Evolutionary conservation across 1,284 basidiomycete genomes (phyloP), one percentile per base, ranked within the genome.

Genomic region (Volvariella volvacea): DNA sequence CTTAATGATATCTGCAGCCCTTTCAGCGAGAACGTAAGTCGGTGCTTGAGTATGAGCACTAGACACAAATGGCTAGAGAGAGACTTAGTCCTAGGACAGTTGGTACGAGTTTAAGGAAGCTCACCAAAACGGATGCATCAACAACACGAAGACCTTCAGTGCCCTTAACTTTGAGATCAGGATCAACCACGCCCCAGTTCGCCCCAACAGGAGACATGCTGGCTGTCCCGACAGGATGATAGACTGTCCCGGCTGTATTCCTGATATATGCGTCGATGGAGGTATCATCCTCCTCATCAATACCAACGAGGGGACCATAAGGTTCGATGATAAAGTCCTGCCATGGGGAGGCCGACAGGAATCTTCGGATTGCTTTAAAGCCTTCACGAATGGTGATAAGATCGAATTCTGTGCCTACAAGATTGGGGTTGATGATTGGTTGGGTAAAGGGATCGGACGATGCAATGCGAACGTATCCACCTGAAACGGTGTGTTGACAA

Each of bases 141-240:
- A 72, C 66, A 7, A 76, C 56, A 1, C 75, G 58, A 39, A 77
- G 50, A 0, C 65, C 66, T 3, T 53, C 47, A 1, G 67, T 54
- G 2, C 69, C 70, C 46, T 76, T 70, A 15, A 76, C 72, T 4
- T 47, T 50, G 33, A 78, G 54, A 45, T 65, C 51, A 2, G 66
- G 58, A 44, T 72, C 68, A 2, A 77, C 66, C 0, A 74, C 76
- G 28, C 67, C 56, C 21, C 54, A 56, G 8, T 52, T 44, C 0
- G 55, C 51, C 12, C 48, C 49, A 17, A 51, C 52, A 7, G 50
- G 44, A n/a, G 63, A 65, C 56, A 71, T 69, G 6, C 56, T 50
- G 15, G 64, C 62, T 10, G 61, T 64, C 12, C 62, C 49, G 15
- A 64, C 56, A 2, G 71, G 68, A 51, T 75, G 73, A 52, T 64